Evolutionary conservation across 2,329 filamentous ascomycete species (phyloP).

Genomic region (Stachybotrys echinatus): DNA sequence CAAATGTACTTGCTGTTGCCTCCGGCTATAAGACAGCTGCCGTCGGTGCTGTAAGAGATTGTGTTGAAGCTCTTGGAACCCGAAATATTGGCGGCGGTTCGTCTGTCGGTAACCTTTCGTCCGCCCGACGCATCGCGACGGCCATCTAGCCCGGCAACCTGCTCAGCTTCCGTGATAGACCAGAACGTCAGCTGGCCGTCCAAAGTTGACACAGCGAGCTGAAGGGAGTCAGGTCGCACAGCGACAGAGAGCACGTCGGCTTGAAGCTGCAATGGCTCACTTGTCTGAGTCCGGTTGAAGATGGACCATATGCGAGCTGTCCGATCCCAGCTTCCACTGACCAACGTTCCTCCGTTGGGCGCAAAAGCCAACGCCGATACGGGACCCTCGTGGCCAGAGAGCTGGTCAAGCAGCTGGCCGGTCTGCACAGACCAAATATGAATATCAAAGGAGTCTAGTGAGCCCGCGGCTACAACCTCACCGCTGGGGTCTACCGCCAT

Average conservation of each 20-base stretch:
- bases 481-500: slow-evolving; percentile 96
- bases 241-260: slow-evolving; percentile 84
- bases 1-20: slow-evolving; percentile 99
- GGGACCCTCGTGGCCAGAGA: slow-evolving; percentile 90
- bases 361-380: slow-evolving; percentile 86
- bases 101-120: slow-evolving; percentile 78
- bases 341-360: slow-evolving; percentile 74
- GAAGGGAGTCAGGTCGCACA: slow-evolving; percentile 83
- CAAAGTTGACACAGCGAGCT: slow-evolving; percentile 85
- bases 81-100: slow-evolving; percentile 84
- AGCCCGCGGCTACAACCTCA: slow-evolving; percentile 92
- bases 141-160: slow-evolving; percentile 81
- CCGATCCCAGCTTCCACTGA: slow-evolving; percentile 94
- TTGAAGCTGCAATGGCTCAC: slow-evolving; percentile 87
- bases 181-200: slow-evolving; percentile 95
- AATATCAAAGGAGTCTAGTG: slow-evolving; percentile 92
- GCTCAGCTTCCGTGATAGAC: slow-evolving; percentile 82
- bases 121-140: slow-evolving; percentile 90
- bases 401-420: slow-evolving; percentile 84
- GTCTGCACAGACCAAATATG: slow-evolving; percentile 99
- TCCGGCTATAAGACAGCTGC: slow-evolving; percentile 80
- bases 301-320: slow-evolving; percentile 96
- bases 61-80: slow-evolving; percentile 88
- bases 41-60: slow-evolving; percentile 88
- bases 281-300: slow-evolving; percentile 89